Conservation (phyloP, 2,329 filamentous ascomycete genomes). For the Teratosphaeria gauchensis region DNA sequence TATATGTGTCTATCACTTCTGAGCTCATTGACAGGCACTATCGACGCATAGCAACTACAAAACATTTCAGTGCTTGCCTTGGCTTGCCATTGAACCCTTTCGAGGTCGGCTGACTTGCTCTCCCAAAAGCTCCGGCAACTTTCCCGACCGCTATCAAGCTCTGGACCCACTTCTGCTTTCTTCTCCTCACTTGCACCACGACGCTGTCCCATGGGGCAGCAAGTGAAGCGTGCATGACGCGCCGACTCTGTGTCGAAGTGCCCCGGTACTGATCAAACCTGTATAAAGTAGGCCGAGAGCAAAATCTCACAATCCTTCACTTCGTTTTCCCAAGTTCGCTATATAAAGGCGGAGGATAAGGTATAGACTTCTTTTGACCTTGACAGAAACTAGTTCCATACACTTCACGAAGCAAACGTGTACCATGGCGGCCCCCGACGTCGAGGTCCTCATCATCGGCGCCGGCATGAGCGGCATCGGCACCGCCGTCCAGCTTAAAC, state of each 20-base stretch:
- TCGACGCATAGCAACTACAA: too few species aligned
- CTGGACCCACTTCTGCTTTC: background rate
- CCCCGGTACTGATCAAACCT: background rate
- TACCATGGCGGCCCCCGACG: background rate
- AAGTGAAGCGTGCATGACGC: background rate
- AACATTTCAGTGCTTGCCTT: too few species aligned
- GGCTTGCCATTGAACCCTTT: too few species aligned
- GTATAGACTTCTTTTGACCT: too few species aligned
- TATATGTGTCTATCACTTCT: too few species aligned
- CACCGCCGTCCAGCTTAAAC: constrained; percentile 37
- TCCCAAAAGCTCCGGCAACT: background rate
- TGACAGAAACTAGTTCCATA: background rate
- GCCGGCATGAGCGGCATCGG: constrained; percentile 40
- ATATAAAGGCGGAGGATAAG: too few species aligned
- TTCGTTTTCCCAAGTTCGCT: too few species aligned
- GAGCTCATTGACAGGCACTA: too few species aligned
- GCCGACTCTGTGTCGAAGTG: too few species aligned
- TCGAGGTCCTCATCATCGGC: constrained; percentile 41
- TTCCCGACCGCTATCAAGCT: background rate
- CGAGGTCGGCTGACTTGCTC: background rate
- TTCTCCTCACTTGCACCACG: background rate
- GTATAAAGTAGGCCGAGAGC: background rate
- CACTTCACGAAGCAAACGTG: background rate
- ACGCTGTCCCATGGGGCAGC: background rate
- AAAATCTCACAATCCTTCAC: too few species aligned